Base-by-base conservation (phyloP, 2,329 filamentous ascomycete species). In the Trichoderma sp. region DNA sequence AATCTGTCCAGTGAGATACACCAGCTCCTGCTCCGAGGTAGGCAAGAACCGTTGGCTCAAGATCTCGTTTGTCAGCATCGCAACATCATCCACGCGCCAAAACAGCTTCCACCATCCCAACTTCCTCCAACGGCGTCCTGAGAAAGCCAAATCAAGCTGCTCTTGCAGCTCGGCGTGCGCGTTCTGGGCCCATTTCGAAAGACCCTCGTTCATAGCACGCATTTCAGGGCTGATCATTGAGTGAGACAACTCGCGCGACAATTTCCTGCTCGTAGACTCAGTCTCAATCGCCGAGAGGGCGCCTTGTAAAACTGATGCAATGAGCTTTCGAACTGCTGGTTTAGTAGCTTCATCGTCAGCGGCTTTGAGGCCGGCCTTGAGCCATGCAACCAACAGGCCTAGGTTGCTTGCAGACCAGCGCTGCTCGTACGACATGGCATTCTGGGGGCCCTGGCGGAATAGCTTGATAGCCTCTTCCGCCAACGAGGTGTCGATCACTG, bases 51-150 rank as follows among this genome's bases (percentile, higher is more conserved):
- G 86, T 74, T 91, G 90, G 72, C 88, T 88, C 3, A 98, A 84
- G 73, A 98, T 91, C 75, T 96, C 92, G 1, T 90, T 89, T 3
- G 92, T 91, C 69, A 97, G 90, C 87, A 95, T 92, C 3, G 90
- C 89, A 12, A 98, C 93, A 77, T 98, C 95, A 78, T 98, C 95
- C 28, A 96, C 94, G 23, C 94, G 90, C 94, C 94, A 97, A 79
- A 97, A 94, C 0, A 98, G 87, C 80, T 97, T 97, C 92, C 94
- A 98, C 95, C 95, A 98, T 17, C 90, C 88, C 4, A 97, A 85
- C 74, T 92, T 91, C 30, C 89, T 88, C 95, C 95, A 98, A 50
- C 90, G 86, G 20, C 84, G 86, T n/a, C 92, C 90, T 0, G 88
- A 85, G 76, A 98, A 95, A 0, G 93, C 94, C 58, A 89, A 83